These are phyloP conservation scores for Alternaria sp. DNA, from an alignment of 2,329 filamentous ascomycete species.

Conservation along the genomic window DNA sequence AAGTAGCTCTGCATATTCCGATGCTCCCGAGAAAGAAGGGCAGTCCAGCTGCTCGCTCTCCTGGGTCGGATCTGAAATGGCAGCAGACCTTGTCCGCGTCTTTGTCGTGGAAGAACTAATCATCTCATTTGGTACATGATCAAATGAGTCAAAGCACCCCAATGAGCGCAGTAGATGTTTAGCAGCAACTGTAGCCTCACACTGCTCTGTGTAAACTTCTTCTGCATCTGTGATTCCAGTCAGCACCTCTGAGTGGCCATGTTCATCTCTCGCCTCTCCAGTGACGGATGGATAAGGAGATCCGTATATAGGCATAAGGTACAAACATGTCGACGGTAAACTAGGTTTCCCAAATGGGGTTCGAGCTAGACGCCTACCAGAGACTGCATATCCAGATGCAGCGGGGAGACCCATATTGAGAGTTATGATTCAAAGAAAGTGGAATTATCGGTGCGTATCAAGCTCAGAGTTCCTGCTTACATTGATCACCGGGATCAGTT, in stretches of 20 bases:
- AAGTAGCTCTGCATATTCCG: conserved; percentile 2
- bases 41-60: not conserved
- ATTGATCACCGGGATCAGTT: not conserved
- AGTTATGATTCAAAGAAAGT: not conserved
- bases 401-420: not conserved
- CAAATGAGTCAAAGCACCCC: not conserved
- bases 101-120: not conserved
- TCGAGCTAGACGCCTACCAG: not conserved
- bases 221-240: not conserved
- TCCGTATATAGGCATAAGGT: not conserved
- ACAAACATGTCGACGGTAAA: not conserved
- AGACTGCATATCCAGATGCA: not conserved
- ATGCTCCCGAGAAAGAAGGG: not conserved
- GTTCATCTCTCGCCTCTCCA: not conserved
- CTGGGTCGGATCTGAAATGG: not conserved
- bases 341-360: not conserved
- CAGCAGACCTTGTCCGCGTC: not conserved
- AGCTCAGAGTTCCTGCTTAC: not conserved
- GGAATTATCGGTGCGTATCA: not conserved
- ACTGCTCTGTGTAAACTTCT: not conserved
- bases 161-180: not conserved
- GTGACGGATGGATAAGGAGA: not conserved
- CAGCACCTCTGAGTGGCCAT: not conserved
- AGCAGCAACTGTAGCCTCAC: not conserved
- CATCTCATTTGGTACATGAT: not conserved